These are phyloP conservation scores for Pyrenochaeta sp. DNA, from an alignment of 2,329 filamentous ascomycete genomes.

Conservation along the genomic window DNA sequence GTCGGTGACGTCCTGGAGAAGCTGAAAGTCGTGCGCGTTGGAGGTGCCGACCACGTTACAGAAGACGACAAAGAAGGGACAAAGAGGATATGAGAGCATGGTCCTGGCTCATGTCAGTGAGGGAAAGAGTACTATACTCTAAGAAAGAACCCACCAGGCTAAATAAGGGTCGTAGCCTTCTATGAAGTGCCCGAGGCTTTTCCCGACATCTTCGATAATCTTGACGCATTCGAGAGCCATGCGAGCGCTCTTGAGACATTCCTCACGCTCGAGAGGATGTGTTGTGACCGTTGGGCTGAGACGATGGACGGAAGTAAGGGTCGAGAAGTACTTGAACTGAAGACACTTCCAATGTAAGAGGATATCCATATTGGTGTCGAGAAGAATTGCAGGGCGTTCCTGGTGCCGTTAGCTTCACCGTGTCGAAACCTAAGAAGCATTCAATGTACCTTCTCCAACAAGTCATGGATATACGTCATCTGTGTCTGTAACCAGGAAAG, in stretches of 20 bases:
- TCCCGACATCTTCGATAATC: conserved; percentile 32
- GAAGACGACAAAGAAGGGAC: conserved; percentile 47
- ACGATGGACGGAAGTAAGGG: conserved; percentile 41
- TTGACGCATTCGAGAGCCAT: conserved; percentile 40
- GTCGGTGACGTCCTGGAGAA: conserved; percentile 40
- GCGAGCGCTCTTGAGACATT: conserved; percentile 42
- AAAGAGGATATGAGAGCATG: conserved; percentile 44
- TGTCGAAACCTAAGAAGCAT: neutral
- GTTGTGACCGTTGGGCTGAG: conserved; percentile 41
- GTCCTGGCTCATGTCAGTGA: conserved; percentile 33
- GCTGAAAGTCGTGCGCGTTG: conserved; percentile 37
- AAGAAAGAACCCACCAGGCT: conserved; percentile 31
- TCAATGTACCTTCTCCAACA: conserved; percentile 32
- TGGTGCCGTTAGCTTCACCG: conserved; percentile 11
- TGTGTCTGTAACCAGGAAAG: conserved; percentile 29
- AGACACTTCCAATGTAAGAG: conserved; percentile 43
- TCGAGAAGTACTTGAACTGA: conserved; percentile 46
- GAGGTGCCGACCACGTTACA: conserved; percentile 49
- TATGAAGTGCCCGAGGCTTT: conserved; percentile 35
- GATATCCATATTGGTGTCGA: conserved; percentile 29
- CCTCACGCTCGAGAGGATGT: conserved; percentile 37
- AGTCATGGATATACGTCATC: conserved; percentile 30
- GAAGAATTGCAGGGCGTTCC: conserved; percentile 26
- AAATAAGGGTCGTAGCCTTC: conserved; percentile 42
- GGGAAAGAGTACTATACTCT: no score